Evolutionary conservation across 305 asterid genomes (phyloP), one percentile per base, ranked within the genome.

Genomic region (Withania somnifera): DNA sequence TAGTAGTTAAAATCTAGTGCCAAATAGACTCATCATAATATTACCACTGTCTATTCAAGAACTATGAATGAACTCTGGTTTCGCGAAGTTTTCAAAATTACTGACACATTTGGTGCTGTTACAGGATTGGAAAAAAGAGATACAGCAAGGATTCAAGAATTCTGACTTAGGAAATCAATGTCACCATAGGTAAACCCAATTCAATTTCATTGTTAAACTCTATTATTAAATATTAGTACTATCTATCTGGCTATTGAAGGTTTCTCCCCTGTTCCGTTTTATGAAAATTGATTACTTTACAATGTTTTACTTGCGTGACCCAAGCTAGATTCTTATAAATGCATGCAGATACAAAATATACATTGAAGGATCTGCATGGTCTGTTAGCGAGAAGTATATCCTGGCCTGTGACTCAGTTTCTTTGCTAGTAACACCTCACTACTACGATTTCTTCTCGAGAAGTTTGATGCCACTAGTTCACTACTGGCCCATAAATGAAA

Each of bases 361-460:
- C 80, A 90, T 96, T 3, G 99, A 96, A 89, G 99, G 99, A 83
- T 84, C 92, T 5, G 97, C 96, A 0, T 96, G 98, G 98, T 93
- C 99, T 6, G 99, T 96, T 80, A 96, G 99, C 71, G 95, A 93
- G 86, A 96, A 94, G 50, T 94, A 96, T 92, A 96, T 96, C 73
- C 89, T 96, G 69, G 94, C 98, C 2, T 96, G 99, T 58, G 90
- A 96, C 86, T 93, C 99, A 1, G 86, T 92, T 13, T 68, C 97
- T 0, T 86, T 96, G n/a, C 73, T 94, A 6, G 93, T 96, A 40
- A 91, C 87, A 85, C 98, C 98, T 40, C 88, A 32, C 19, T 96
- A 90, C 89, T 91, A 92, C 19, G 98, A 96, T 87, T 96, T 96
- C 81, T 96, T 88, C 94, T 88, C 97, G 0, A 88, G 99, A 87